Conservation (phyloP, 2,329 filamentous ascomycete genomes). For the Penicillium frequentans region DNA sequence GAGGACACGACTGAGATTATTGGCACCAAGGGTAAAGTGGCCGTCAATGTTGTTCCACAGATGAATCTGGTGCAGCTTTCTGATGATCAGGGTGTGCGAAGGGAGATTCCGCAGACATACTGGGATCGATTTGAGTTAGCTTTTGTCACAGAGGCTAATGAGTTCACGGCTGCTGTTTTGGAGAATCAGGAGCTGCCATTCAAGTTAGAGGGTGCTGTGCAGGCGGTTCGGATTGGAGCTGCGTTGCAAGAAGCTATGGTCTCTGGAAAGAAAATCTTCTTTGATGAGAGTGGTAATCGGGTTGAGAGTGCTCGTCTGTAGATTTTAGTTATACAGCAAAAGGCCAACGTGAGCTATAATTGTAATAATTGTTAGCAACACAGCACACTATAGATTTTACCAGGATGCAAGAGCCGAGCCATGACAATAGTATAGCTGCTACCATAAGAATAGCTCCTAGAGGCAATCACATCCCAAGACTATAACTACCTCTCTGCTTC, state of each 20-base stretch:
- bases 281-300: conserved; percentile 55
- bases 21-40: conserved; percentile 64
- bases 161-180: conserved; percentile 61
- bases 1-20: conserved; percentile 69
- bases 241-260: conserved; percentile 60
- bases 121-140: conserved; percentile 65
- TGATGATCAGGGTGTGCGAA: conserved; percentile 54
- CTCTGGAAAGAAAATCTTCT: conserved; percentile 57
- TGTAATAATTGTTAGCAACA: no score
- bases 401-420: no score
- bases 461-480: no score
- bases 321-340: not conserved
- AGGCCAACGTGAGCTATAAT: no score
- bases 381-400: no score
- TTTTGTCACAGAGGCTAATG: conserved; percentile 64
- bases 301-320: conserved; percentile 45
- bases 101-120: conserved; percentile 63
- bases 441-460: no score
- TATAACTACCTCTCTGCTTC: no score
- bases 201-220: conserved; percentile 58
- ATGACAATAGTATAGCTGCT: no score
- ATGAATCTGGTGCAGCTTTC: conserved; percentile 58
- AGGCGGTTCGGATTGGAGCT: conserved; percentile 59
- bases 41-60: conserved; percentile 61
- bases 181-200: conserved; percentile 58